Conservation (phyloP, 306 rosid species). For the Castanospermum australe region DNA sequence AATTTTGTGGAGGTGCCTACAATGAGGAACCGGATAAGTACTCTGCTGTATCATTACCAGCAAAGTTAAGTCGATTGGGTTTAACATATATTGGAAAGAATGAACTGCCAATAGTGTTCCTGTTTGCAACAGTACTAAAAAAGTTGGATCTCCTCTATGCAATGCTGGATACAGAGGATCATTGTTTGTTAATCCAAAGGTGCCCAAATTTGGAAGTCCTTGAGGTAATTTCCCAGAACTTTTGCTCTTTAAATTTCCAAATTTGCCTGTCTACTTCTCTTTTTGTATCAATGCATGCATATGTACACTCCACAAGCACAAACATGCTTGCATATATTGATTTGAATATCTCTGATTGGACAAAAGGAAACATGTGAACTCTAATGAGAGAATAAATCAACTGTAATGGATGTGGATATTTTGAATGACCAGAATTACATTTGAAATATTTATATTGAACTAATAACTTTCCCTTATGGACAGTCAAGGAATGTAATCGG, state of each 20-base stretch:
- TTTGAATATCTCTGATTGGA: not conserved
- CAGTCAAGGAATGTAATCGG: conserved; percentile 97
- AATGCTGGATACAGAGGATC: conserved; percentile 84
- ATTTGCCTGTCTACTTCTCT: not conserved
- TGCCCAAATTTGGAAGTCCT: conserved; percentile 91
- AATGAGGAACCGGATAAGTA: conserved; percentile 57
- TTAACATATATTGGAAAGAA: conserved; percentile 71
- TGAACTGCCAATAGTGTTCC: conserved; percentile 75
- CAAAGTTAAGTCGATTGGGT: conserved; percentile 64
- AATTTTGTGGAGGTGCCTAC: conserved; percentile 87
- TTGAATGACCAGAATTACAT: not conserved
- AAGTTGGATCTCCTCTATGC: conserved; percentile 89
- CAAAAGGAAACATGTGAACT: not conserved
- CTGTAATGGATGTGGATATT: not conserved
- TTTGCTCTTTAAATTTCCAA: not conserved
- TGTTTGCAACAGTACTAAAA: conserved; percentile 52
- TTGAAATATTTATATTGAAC: conserved; percentile 13
- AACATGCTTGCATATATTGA: not conserved
- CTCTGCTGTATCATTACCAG: conserved; percentile 55
- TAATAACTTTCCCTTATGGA: conserved; percentile 25
- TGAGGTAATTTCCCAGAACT: conserved; percentile 61
- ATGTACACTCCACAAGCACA: not conserved
- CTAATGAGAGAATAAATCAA: not conserved
- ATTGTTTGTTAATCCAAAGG: conserved; percentile 70
- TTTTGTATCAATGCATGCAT: not conserved